Evolutionary conservation across 371 early-diverging fungal genomes (phyloP), one percentile per base, ranked within the genome.

Genomic region (Lichtheimia corymbifera): DNA sequence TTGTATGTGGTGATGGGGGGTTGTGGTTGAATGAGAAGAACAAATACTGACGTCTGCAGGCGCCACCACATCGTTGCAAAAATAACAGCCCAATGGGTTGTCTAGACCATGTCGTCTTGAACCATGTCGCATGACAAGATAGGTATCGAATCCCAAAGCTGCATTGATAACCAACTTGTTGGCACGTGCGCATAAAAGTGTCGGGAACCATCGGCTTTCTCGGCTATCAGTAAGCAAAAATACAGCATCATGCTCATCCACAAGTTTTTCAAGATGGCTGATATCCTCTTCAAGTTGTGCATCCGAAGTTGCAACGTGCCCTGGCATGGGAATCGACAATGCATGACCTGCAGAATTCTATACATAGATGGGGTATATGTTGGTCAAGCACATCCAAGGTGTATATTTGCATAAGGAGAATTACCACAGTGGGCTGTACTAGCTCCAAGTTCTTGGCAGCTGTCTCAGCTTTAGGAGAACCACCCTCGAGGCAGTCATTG

Each of bases 111-210:
- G 65, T 53, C 47, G 64, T 24, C 67, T 74, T 42, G 90, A 72
- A 9, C 98, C 98, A 73, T 98, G 97, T 15, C 98, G 80, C 96
- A 98, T 94, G 28, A 95, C 97, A n/a, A 97, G 76, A 68, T 87
- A 98, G 4, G 93, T 91, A 70, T 98, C 97, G 66, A 98, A 98
- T 9, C 98, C 97, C 17, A 98, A 83, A 0, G 97, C 98, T 5
- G 93, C 89, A 71, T 93, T 96, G 64, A 98, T 89, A 1, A 95
- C 95, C 12, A 93, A 75, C 80, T 80, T 91, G 55, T 79, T 75
- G 65, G 72, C 62, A 7, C 63, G 65, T 2, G 90, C 81, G 1
- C 90, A 95, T 6, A 97, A 64, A 30, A 98, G 57, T 0, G 98
- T 93, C 7, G 98, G 97, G 45, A 96, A 78, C 97, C 98, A 98